Evolutionary conservation across 768 basidiomycete species (phyloP).

Genomic region (Hygrophorus russula): DNA sequence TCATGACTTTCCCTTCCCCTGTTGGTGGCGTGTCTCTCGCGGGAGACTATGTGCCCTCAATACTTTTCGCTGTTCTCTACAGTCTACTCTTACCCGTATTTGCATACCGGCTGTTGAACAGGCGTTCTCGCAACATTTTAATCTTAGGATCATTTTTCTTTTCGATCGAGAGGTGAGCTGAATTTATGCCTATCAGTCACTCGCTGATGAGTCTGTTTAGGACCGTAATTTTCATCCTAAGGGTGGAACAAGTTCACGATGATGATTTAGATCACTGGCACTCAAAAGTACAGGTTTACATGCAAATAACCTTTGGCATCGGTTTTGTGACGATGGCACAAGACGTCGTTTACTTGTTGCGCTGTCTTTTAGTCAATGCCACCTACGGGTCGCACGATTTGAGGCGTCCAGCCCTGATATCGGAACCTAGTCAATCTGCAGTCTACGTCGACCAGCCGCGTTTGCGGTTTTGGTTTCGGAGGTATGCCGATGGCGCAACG

Average conservation of each 20-base stretch:
- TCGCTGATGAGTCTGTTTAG: conserved; percentile 8
- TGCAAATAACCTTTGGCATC: conserved; percentile 20
- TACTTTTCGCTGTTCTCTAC: conserved; percentile 30
- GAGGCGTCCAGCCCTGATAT: neutral
- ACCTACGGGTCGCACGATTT: conserved; percentile 19
- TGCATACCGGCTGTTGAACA: conserved; percentile 21
- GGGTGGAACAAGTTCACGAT: conserved; percentile 13
- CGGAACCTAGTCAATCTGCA: neutral
- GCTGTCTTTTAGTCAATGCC: conserved; percentile 28
- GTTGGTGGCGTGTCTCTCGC: conserved; percentile 30
- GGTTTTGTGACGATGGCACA: conserved; percentile 23
- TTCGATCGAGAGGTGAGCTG: conserved; percentile 25
- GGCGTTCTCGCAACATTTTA: conserved; percentile 23
- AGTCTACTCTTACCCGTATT: conserved; percentile 24
- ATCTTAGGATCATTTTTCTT: conserved; percentile 22
- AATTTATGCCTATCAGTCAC: neutral
- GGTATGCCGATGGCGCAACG: conserved; percentile 12
- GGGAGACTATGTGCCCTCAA: conserved; percentile 30
- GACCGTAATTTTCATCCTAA: conserved; percentile 21
- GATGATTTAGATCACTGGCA: conserved; percentile 5
- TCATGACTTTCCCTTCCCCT: conserved; percentile 25
- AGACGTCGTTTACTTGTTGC: conserved; percentile 23
- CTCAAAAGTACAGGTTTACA: conserved; percentile 7
- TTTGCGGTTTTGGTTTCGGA: conserved; percentile 18
- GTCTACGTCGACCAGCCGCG: conserved; percentile 16